Conservation (phyloP, 2,329 filamentous ascomycete genomes). For the Fusarium humuli region DNA sequence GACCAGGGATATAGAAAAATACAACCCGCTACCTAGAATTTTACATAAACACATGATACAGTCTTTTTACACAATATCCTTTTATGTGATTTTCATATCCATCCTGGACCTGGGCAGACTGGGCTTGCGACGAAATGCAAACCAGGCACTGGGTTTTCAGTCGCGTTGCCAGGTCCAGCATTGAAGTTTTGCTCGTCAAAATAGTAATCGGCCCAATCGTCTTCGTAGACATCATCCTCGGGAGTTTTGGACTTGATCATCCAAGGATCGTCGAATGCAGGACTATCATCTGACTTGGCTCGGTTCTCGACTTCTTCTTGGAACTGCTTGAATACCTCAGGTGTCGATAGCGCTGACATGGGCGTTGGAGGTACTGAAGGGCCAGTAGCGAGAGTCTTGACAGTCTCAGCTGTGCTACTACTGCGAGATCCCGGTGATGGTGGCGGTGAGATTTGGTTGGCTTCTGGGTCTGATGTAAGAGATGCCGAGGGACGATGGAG, state of each 20-base stretch:
- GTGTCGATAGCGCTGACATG: slow-evolving; percentile 39
- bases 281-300: slow-evolving; percentile 7
- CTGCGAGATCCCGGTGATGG: slow-evolving; percentile 19
- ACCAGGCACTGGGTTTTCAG: slow-evolving; percentile 11
- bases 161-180: slow-evolving; percentile 9
- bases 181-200: slow-evolving; percentile 46
- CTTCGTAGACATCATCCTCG: slow-evolving; percentile 41
- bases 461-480: slow-evolving; percentile 34
- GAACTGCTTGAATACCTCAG: slow-evolving; percentile 39
- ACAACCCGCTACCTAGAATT: slow-evolving; percentile 27
- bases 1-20: slow-evolving; percentile 26
- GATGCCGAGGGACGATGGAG: slow-evolving; percentile 28
- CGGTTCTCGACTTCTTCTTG: slow-evolving; percentile 24
- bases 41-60: slow-evolving; percentile 19
- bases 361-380: slow-evolving; percentile 30
- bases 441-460: slow-evolving; percentile 29
- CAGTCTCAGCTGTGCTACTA: slow-evolving; percentile 21
- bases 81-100: slow-evolving; percentile 35
- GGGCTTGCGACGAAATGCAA: slow-evolving; percentile 37
- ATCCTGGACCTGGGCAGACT: slow-evolving; percentile 39
- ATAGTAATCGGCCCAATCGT: slow-evolving; percentile 50
- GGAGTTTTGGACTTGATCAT: slow-evolving; percentile 7
- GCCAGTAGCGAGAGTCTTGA: slow-evolving; percentile 11
- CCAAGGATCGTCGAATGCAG: slow-evolving; percentile 33
- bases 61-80: slow-evolving; percentile 2